Evolutionary conservation across 2,329 filamentous ascomycete genomes (phyloP).

Genomic region (Fusarium sp.): DNA sequence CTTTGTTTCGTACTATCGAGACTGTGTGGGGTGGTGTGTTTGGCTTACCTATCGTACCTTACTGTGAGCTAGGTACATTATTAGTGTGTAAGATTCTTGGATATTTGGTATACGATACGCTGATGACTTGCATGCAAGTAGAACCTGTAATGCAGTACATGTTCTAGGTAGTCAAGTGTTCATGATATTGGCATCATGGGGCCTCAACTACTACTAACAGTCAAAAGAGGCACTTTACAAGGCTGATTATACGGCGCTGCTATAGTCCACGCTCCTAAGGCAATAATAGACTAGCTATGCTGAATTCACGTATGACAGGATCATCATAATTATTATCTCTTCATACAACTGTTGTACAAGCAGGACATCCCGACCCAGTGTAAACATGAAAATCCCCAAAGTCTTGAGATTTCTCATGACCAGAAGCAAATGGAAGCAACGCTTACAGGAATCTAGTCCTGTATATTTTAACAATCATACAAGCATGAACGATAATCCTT

Average conservation of each 20-base stretch:
- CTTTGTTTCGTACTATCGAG: neutral
- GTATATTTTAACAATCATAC: neutral
- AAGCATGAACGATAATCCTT: constrained; percentile 9
- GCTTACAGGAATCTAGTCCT: neutral
- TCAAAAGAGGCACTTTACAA: neutral
- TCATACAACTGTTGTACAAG: constrained; percentile 2
- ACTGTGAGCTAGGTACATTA: neutral
- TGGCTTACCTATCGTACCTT: neutral
- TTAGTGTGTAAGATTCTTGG: neutral
- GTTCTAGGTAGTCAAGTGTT: neutral
- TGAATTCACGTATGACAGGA: neutral
- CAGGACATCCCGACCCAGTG: neutral
- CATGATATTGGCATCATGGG: neutral
- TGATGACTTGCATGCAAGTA: neutral
- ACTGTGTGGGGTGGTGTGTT: constrained; percentile 18
- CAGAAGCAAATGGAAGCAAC: constrained; percentile 4
- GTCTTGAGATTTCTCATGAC: neutral
- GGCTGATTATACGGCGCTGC: neutral
- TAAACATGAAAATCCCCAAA: neutral
- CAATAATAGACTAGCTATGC: neutral
- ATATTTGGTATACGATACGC: neutral
- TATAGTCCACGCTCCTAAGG: neutral
- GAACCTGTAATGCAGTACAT: neutral
- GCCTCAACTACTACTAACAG: neutral
- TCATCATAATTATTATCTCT: constrained; percentile 18